Evolutionary conservation across 202 grass and related monocot species (phyloP).

Genomic region (Miscanthus sacchariflorus): DNA sequence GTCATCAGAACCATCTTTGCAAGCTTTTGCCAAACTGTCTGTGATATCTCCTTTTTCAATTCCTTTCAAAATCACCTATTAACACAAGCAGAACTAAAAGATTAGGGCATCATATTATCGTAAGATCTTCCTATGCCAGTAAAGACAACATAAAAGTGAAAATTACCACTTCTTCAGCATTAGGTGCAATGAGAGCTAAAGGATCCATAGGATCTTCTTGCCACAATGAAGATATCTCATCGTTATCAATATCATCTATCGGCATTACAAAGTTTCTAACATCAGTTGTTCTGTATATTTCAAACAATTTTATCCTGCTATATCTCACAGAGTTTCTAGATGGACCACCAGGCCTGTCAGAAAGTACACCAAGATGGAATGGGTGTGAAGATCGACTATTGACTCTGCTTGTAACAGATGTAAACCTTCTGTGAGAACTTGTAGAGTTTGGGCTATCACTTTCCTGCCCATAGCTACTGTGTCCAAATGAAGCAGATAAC

Average conservation of each 20-base stretch:
- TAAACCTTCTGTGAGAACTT: constrained; percentile 64
- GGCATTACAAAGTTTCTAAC: constrained; percentile 58
- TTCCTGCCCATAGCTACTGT: constrained; percentile 62
- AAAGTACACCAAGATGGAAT: constrained; percentile 59
- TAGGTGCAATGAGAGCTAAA: constrained; percentile 79
- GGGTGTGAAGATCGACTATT: constrained; percentile 56
- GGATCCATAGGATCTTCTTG: constrained; percentile 76
- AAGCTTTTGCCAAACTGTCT: constrained; percentile 62
- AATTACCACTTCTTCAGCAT: constrained; percentile 83
- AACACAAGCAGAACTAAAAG: constrained; percentile 38
- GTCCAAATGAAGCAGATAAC: constrained; percentile 55
- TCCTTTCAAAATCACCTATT: constrained; percentile 84
- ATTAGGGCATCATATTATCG: constrained; percentile 18
- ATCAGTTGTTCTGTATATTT: constrained; percentile 83
- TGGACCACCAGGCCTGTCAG: constrained; percentile 67
- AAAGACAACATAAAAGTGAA: constrained; percentile 42
- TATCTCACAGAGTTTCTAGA: constrained; percentile 72
- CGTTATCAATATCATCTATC: constrained; percentile 53
- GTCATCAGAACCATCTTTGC: constrained; percentile 73
- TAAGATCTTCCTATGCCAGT: constrained; percentile 5
- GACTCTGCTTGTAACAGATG: constrained; percentile 52
- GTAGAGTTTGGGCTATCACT: constrained; percentile 54
- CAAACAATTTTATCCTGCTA: constrained; percentile 95
- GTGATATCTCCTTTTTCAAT: constrained; percentile 92
- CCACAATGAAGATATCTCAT: constrained; percentile 53